A percentile compares a stretch with the other conserved stretches of the same genome.
phyloP scores from a whole-genome alignment of 106 monocot species.

The Hemerocallis citrina region DNA sequence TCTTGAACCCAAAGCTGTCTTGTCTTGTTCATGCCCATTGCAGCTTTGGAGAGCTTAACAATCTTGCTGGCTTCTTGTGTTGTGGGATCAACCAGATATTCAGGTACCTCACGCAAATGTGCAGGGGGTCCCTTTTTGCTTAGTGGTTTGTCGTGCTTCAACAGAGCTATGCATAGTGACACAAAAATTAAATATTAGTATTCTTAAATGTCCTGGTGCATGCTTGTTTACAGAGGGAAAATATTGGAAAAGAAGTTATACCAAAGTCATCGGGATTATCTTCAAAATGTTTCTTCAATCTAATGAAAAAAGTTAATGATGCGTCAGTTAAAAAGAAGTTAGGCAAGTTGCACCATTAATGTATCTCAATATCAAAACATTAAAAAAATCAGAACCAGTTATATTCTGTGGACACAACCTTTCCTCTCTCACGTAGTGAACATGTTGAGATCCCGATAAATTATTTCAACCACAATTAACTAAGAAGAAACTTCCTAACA shows the following conservation, averaged over 20 bases:
- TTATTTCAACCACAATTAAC: neutral
- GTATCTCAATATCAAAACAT: neutral
- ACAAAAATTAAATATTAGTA: neutral
- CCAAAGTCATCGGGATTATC: slow-evolving; percentile 83
- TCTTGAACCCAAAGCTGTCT: slow-evolving; percentile 24
- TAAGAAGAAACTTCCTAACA: neutral
- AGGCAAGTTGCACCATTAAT: neutral
- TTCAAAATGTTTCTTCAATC: slow-evolving; percentile 89
- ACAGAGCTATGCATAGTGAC: slow-evolving; percentile 36
- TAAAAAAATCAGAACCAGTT: neutral
- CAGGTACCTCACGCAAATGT: slow-evolving; percentile 74
- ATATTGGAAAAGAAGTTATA: slow-evolving; percentile 16
- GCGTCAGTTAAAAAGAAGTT: neutral
- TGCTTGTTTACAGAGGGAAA: neutral
- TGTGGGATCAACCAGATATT: slow-evolving; percentile 58
- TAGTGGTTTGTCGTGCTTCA: slow-evolving; percentile 85
- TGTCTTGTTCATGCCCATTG: slow-evolving; percentile 44
- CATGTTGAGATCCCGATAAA: neutral
- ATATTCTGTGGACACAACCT: neutral
- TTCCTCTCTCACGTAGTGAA: neutral
- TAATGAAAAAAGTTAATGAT: slow-evolving; percentile 8
- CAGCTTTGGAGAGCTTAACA: slow-evolving; percentile 72
- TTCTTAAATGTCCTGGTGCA: neutral
- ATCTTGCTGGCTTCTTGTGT: slow-evolving; percentile 64
- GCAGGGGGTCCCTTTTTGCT: slow-evolving; percentile 62